Conservation (phyloP, 2,329 filamentous ascomycete genomes). For the Davidsoniella australis region DNA sequence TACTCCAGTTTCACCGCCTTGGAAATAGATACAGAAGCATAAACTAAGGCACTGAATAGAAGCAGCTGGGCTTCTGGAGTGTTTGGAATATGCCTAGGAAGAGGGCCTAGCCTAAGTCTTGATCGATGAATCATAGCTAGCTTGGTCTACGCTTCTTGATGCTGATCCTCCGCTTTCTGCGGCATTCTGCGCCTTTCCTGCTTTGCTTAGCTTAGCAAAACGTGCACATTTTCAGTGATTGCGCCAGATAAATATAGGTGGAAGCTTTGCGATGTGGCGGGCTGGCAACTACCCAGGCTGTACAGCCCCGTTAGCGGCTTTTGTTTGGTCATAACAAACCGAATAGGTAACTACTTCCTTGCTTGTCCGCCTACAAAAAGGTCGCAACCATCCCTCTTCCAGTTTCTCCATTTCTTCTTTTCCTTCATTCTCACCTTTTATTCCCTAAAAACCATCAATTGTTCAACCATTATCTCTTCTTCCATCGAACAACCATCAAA, state of each 20-base stretch:
- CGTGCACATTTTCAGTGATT: too few relatives aligned
- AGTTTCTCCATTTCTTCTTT: constrained; percentile 11
- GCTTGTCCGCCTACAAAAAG: constrained; percentile 17
- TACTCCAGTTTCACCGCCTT: neutral
- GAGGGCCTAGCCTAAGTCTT: too few relatives aligned
- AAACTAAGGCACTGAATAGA: too few relatives aligned
- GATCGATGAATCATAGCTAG: neutral
- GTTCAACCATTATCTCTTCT: constrained; percentile 9
- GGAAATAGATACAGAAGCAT: too few relatives aligned
- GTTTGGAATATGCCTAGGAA: too few relatives aligned
- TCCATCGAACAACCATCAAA: constrained; percentile 8
- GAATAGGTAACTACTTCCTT: constrained; percentile 12
- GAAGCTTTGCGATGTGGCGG: too few relatives aligned
- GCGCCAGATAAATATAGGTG: too few relatives aligned
- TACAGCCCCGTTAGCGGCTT: neutral
- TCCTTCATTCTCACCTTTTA: constrained; percentile 12
- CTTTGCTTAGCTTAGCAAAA: neutral
- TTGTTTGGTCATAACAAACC: neutral
- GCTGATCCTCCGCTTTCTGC: too few relatives aligned
- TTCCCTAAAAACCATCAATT: constrained; percentile 3
- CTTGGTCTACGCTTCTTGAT: too few relatives aligned
- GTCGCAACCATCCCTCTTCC: constrained; percentile 16
- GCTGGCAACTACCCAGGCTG: neutral
- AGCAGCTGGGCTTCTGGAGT: too few relatives aligned
- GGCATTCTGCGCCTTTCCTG: too few relatives aligned